Evolutionary conservation across 495 filamentous ascomycete species (phyloP).

Genomic region (Lophiotrema nucula): DNA sequence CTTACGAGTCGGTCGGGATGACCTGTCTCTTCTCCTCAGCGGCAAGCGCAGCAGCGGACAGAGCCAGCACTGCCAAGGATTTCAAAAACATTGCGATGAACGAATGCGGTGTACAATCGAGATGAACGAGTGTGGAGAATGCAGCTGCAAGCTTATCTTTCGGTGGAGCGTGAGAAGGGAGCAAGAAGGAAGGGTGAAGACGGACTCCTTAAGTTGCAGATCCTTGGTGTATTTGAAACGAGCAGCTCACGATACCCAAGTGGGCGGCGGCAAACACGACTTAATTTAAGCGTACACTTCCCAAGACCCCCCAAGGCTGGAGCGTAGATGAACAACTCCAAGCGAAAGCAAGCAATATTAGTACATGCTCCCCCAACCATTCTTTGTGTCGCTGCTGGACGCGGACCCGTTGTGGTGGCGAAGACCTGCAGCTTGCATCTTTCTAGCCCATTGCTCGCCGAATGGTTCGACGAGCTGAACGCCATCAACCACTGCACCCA

Average conservation of each 20-base stretch:
- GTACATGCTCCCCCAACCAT: too few species aligned
- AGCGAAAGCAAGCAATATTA: too few species aligned
- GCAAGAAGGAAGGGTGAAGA: slow-evolving; percentile 3
- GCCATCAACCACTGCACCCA: too few species aligned
- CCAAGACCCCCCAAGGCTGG: not conserved
- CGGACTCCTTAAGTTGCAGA: not conserved
- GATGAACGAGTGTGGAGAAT: slow-evolving; percentile 28
- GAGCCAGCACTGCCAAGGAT: slow-evolving; percentile 5
- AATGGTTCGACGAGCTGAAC: too few species aligned
- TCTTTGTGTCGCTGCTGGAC: too few species aligned
- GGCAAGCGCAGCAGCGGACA: slow-evolving; percentile 7
- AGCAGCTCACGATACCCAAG: too few species aligned
- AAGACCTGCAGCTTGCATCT: too few species aligned
- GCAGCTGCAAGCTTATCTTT: not conserved
- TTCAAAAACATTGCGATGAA: slow-evolving; percentile 16
- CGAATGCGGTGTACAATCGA: not conserved
- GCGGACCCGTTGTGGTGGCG: too few species aligned
- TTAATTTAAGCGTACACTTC: too few species aligned
- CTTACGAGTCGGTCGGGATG: slow-evolving; percentile 3
- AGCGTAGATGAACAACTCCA: slow-evolving; percentile 1
- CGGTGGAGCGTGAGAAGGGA: not conserved
- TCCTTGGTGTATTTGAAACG: slow-evolving; percentile 22
- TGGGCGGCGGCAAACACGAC: too few species aligned
- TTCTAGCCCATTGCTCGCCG: too few species aligned
- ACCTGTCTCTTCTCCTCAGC: not conserved